Percentiles rank a stretch among this genome's conserved stretches.
These are phyloP conservation scores for Populus alba DNA, from an alignment of 345 rosid genomes.

Conservation along the genomic window DNA sequence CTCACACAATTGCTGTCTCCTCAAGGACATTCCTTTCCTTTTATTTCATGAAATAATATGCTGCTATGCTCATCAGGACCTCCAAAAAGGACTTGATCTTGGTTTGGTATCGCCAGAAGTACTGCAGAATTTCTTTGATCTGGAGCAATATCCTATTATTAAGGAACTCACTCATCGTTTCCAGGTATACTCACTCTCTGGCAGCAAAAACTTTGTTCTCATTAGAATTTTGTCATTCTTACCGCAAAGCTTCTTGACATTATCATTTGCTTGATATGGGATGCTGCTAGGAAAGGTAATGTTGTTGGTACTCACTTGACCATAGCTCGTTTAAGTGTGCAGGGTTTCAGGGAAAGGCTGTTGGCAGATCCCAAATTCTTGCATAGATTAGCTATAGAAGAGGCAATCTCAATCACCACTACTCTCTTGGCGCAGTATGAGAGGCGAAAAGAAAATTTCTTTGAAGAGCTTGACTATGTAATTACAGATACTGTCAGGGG, in stretches of 20 bases:
- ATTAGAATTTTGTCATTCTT: neutral
- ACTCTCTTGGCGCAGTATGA: slow-evolving; percentile 89
- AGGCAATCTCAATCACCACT: slow-evolving; percentile 80
- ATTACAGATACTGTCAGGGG: slow-evolving; percentile 84
- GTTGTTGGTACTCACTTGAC: slow-evolving; percentile 16
- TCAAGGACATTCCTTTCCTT: neutral
- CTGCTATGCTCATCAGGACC: slow-evolving; percentile 56
- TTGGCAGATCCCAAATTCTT: slow-evolving; percentile 91
- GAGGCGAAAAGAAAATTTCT: slow-evolving; percentile 80
- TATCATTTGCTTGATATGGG: neutral
- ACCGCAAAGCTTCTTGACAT: neutral
- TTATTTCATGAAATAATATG: slow-evolving; percentile 6
- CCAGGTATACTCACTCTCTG: slow-evolving; percentile 50
- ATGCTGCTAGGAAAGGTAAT: neutral
- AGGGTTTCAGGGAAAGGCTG: slow-evolving; percentile 94
- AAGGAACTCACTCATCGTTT: slow-evolving; percentile 79
- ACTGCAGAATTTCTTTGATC: slow-evolving; percentile 84
- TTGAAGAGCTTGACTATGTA: slow-evolving; percentile 89
- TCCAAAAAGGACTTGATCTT: slow-evolving; percentile 92
- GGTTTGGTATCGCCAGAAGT: slow-evolving; percentile 92
- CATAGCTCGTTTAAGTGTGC: slow-evolving; percentile 32
- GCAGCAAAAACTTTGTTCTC: neutral
- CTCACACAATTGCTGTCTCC: neutral
- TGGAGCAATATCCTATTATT: slow-evolving; percentile 79
- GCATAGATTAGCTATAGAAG: slow-evolving; percentile 89